These are phyloP conservation scores for Aspergillus tanneri DNA, from an alignment of 2,329 filamentous ascomycete species.

Conservation along the genomic window DNA sequence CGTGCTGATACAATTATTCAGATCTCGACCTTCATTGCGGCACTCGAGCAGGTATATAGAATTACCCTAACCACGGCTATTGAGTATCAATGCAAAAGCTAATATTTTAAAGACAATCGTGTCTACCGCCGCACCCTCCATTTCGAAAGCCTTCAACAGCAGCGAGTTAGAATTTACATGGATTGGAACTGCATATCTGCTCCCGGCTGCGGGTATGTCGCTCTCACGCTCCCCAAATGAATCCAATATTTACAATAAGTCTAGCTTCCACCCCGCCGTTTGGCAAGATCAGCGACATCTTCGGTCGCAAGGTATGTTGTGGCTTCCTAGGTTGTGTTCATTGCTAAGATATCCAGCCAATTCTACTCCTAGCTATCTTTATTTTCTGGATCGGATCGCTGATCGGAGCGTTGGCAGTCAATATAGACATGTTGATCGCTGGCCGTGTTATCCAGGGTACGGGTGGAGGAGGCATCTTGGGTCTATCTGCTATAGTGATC, in stretches of 20 bases:
- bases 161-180: constrained; percentile 6
- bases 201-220: not conserved
- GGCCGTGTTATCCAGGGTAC: constrained; percentile 59
- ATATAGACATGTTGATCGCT: constrained; percentile 58
- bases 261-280: constrained; percentile 36
- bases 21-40: constrained; percentile 5
- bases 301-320: constrained; percentile 50
- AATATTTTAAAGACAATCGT: constrained; percentile 1
- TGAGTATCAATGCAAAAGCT: not conserved
- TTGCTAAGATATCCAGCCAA: constrained; percentile 30
- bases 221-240: not conserved
- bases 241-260: not conserved
- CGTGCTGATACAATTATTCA: too few relatives aligned
- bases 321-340: not conserved
- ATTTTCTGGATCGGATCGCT: constrained; percentile 59
- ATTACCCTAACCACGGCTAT: too few relatives aligned
- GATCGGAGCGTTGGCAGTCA: constrained; percentile 52
- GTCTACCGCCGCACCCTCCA: constrained; percentile 1
- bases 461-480: constrained; percentile 58
- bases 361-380: constrained; percentile 54
- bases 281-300: constrained; percentile 52
- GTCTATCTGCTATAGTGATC: constrained; percentile 58
- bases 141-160: not conserved
- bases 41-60: constrained; percentile 2
- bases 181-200: constrained; percentile 5